Conservation (phyloP, 768 basidiomycete genomes). For the Tulasnella sp. region DNA sequence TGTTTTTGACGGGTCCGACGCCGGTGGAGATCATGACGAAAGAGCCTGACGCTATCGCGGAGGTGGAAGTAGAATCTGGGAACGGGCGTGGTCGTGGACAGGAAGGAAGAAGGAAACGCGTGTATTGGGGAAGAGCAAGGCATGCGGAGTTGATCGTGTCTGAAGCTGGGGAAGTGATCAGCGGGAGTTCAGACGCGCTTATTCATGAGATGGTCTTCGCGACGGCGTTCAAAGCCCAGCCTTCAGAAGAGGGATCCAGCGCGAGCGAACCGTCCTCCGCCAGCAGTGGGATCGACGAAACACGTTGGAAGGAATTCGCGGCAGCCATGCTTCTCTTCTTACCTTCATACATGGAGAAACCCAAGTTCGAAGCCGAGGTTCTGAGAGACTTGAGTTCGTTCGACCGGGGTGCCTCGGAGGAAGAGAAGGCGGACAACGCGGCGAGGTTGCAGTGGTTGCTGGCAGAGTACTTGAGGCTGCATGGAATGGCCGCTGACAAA, state of each 20-base stretch:
- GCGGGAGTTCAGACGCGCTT: slow-evolving; percentile 67
- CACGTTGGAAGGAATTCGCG: slow-evolving; percentile 50
- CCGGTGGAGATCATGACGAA: slow-evolving; percentile 36
- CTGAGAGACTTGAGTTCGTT: slow-evolving; percentile 43
- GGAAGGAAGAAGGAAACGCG: slow-evolving; percentile 44
- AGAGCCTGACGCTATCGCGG: slow-evolving; percentile 29
- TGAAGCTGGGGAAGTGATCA: slow-evolving; percentile 35
- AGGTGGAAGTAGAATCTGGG: slow-evolving; percentile 17
- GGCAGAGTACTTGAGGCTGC: slow-evolving; percentile 48
- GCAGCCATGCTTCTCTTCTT: slow-evolving; percentile 48
- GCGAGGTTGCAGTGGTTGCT: slow-evolving; percentile 52
- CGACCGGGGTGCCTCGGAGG: slow-evolving; percentile 41
- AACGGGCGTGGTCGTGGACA: slow-evolving; percentile 20
- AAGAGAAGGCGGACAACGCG: slow-evolving; percentile 29
- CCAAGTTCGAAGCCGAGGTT: slow-evolving; percentile 52
- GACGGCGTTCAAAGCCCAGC: slow-evolving; percentile 40
- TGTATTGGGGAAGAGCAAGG: slow-evolving; percentile 64
- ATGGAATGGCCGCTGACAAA: slow-evolving; percentile 41
- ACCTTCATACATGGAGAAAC: slow-evolving; percentile 42
- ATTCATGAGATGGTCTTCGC: slow-evolving; percentile 73
- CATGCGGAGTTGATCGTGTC: slow-evolving; percentile 57
- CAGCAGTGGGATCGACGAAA: slow-evolving; percentile 12
- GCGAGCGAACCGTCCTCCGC: neutral
- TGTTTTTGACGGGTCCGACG: slow-evolving; percentile 48
- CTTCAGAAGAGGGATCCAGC: neutral